Evolutionary conservation across 2,329 filamentous ascomycete genomes (phyloP).

Genomic region (Diaporthe ilicicola): DNA sequence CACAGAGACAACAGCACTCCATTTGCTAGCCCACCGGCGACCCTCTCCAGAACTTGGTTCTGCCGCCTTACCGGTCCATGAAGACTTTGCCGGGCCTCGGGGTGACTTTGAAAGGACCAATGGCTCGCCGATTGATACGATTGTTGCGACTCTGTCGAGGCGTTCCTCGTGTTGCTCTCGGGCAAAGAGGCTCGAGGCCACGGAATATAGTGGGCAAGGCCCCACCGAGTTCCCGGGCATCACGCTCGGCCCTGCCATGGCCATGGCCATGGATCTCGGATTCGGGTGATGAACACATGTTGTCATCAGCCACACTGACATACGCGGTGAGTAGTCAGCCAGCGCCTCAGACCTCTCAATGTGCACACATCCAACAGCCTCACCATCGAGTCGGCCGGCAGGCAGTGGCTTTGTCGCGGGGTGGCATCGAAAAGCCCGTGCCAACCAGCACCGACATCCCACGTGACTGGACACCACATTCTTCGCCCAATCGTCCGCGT

Average conservation of each 20-base stretch:
- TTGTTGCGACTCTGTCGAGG: not conserved
- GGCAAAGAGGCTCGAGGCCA: not conserved
- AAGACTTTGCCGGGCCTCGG: slow-evolving; percentile 4
- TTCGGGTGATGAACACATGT: no score
- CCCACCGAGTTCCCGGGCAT: slow-evolving; percentile 2
- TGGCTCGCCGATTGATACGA: not conserved
- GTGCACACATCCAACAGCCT: not conserved
- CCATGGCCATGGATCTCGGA: slow-evolving; percentile 1
- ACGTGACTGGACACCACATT: slow-evolving; percentile 6
- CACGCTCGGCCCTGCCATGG: slow-evolving; percentile 1
- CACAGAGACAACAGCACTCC: not conserved
- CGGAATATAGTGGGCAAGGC: not conserved
- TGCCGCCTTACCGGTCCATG: not conserved
- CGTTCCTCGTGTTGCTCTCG: slow-evolving; percentile 3
- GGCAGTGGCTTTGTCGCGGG: not conserved
- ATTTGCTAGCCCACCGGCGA: not conserved
- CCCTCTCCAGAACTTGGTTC: not conserved
- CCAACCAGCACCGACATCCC: not conserved
- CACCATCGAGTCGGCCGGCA: slow-evolving; percentile 1
- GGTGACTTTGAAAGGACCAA: not conserved
- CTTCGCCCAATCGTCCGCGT: not conserved
- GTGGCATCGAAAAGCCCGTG: not conserved
- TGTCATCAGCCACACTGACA: not conserved
- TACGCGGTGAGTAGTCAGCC: not conserved
- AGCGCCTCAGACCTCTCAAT: not conserved